phyloP scores from a whole-genome alignment of 2,329 filamentous ascomycete species.

The Penicillium sumatraense region DNA sequence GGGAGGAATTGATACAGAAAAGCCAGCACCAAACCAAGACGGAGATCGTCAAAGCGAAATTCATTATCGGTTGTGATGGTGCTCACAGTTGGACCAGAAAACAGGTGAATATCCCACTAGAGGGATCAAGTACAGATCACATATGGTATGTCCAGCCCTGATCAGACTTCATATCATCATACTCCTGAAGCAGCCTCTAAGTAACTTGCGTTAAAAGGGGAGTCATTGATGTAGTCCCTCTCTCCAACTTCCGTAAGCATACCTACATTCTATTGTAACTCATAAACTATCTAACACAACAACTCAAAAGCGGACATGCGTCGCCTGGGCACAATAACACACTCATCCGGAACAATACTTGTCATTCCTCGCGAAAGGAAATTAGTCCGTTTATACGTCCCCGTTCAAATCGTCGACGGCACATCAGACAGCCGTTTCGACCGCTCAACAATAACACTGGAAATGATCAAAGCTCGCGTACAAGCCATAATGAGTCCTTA shows the following conservation, averaged over 20 bases:
- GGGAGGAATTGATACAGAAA: conserved; percentile 53
- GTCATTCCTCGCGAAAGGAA: conserved; percentile 28
- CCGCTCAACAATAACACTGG: conserved; percentile 23
- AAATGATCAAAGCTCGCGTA: conserved; percentile 20
- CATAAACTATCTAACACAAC: conserved; percentile 11
- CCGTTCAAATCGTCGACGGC: conserved; percentile 21
- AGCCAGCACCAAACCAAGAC: conserved; percentile 32
- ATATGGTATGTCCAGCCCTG: conserved; percentile 34
- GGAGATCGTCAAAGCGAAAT: conserved; percentile 59
- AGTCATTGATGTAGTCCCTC: conserved; percentile 56
- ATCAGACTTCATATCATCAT: background rate
- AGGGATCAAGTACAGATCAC: conserved; percentile 57
- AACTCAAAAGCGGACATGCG: conserved; percentile 52
- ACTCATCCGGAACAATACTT: conserved; percentile 52
- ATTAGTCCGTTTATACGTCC: conserved; percentile 28
- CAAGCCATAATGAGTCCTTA: conserved; percentile 23
- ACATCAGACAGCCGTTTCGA: conserved; percentile 16
- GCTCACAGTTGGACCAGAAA: conserved; percentile 69
- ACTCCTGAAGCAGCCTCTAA: background rate
- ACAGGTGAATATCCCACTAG: conserved; percentile 60
- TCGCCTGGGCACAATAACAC: conserved; percentile 62
- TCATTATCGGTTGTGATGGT: conserved; percentile 70
- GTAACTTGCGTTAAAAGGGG: conserved; percentile 34
- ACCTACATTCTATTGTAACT: background rate
- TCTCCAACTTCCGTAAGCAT: conserved; percentile 45